Conservation (phyloP, 2,329 filamentous ascomycete genomes). For the Ophiostoma sp. region DNA sequence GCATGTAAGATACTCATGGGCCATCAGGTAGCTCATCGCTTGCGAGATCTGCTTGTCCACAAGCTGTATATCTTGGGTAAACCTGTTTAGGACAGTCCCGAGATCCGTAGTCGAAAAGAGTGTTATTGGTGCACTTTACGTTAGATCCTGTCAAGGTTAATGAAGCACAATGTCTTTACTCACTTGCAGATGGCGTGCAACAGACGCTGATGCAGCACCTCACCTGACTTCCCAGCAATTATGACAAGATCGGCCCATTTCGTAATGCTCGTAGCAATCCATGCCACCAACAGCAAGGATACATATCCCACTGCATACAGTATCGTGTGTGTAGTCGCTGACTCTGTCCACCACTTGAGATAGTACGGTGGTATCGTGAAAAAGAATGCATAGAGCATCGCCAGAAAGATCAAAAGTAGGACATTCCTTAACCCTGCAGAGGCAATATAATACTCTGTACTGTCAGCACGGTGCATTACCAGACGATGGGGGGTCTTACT, state of each 20-base stretch:
- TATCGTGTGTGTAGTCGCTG: constrained; percentile 25
- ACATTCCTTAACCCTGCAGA: background rate
- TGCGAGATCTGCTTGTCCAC: constrained; percentile 40
- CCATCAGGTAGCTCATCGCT: constrained; percentile 33
- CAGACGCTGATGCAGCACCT: background rate
- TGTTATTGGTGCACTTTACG: too few relatives aligned
- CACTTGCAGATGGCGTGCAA: too few relatives aligned
- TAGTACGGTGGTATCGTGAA: background rate
- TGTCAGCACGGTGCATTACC: too few relatives aligned
- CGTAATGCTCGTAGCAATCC: constrained; percentile 34
- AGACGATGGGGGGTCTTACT: constrained; percentile 29
- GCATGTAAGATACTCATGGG: constrained; percentile 36
- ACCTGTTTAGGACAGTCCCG: constrained; percentile 30
- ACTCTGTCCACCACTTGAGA: background rate
- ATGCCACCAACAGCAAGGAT: constrained; percentile 34
- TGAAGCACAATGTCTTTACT: too few relatives aligned
- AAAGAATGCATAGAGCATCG: background rate
- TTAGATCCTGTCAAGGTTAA: too few relatives aligned
- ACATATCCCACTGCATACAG: constrained; percentile 38
- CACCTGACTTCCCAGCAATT: constrained; percentile 31
- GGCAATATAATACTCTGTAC: too few relatives aligned
- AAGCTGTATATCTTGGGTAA: constrained; percentile 42
- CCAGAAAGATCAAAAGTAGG: background rate
- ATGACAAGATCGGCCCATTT: constrained; percentile 34
- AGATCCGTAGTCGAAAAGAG: background rate